Evolutionary conservation across 192 early-diverging fungal genomes (phyloP).

Genomic region (Rhizophlyctis rosea): DNA sequence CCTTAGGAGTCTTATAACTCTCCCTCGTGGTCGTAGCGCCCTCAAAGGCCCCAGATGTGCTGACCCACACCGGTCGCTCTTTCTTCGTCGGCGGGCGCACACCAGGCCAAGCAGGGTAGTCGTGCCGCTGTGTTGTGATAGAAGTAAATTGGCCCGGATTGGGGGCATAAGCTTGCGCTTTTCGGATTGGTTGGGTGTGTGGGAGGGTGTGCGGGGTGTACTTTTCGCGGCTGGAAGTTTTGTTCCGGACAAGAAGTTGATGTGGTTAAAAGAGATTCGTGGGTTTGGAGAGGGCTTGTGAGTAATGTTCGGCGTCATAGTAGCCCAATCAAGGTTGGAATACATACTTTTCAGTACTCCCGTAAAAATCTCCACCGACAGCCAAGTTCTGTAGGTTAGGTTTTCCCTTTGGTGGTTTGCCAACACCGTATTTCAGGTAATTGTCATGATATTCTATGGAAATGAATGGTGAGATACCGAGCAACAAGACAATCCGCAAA

Average conservation of each 20-base stretch:
- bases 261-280: too few relatives aligned
- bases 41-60: constrained; percentile 37
- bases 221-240: too few relatives aligned
- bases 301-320: too few relatives aligned
- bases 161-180: constrained; percentile 30
- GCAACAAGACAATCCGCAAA: neutral
- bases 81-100: constrained; percentile 8
- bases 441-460: constrained; percentile 49
- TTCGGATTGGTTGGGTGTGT: too few relatives aligned
- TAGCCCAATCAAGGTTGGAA: too few relatives aligned
- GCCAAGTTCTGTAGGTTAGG: constrained; percentile 41
- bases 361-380: constrained; percentile 43
- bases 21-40: constrained; percentile 38
- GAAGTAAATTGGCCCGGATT: constrained; percentile 33
- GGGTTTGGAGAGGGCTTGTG: too few relatives aligned
- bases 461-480: too few relatives aligned
- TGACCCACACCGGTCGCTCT: constrained; percentile 5
- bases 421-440: constrained; percentile 32
- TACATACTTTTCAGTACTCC: constrained; percentile 43
- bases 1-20: constrained; percentile 27
- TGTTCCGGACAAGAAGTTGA: too few relatives aligned
- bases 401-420: constrained; percentile 29
- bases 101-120: constrained; percentile 41
- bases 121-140: constrained; percentile 38
- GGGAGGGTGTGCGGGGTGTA: too few relatives aligned